Evolutionary conservation across 2,329 filamentous ascomycete genomes (phyloP), one percentile per base, ranked within the genome.

Genomic region (Talaromyces sp.): DNA sequence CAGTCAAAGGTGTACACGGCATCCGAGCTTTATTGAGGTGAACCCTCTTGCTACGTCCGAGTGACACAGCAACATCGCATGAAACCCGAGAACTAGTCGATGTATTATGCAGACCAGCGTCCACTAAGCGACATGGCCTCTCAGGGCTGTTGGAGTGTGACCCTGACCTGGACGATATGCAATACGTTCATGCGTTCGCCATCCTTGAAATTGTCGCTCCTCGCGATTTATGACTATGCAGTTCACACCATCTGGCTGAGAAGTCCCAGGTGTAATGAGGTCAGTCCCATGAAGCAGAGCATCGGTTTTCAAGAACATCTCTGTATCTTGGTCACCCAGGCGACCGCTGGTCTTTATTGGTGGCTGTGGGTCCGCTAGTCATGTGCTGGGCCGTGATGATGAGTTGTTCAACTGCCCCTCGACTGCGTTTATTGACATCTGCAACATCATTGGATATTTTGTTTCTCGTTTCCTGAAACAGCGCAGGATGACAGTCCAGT

Each of bases 321-420:
- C 54, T 39, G 19, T 57, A 16, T 43, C 4, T 11, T 57, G 56
- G 63, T 65, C 63, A 62, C 63, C 63, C 48, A 47, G 63, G 50
- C 58, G 63, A 65, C 64, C 19, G 59, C 50, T 13, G 24, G 50
- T 41, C 64, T 35, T 60, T 61, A 65, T 65, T 65, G 64, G 64
- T 35, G 59, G 52, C 22, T 45, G 64, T 54, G 64, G 64, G 45
- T 14, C 59, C 64, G 52, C 64, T 65, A 65, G 64, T 54, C 43
- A 48, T 65, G 59, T 65, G 52, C 64, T 65, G 59, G 48, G 50
- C 60, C 52, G 64, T n/a, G 33, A 48, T 62, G 64, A 65, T 65
- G 64, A 65, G 64, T 65, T 65, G 64, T 65, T 52, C 64, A 65
- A 39, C 37, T 45, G 50, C 61, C 60, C 59, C 56, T 57, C 50